Evolutionary conservation across 805 yeast species (phyloP).

Genomic region (Cyberlindnera samutprakarnensis): DNA sequence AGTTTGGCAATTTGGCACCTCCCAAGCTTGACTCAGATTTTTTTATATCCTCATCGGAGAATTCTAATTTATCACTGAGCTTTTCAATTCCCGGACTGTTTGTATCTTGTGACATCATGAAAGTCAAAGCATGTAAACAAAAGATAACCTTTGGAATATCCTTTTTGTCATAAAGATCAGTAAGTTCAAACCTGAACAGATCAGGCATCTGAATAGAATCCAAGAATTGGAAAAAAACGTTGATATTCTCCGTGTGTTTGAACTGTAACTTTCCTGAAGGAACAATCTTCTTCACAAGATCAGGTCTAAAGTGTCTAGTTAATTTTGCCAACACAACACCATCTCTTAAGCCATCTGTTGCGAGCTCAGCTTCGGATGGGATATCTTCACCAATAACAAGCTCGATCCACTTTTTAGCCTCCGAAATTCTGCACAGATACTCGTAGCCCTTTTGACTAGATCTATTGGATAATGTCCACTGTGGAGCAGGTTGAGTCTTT

Average conservation of each 20-base stretch:
- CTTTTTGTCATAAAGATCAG: constrained; percentile 87
- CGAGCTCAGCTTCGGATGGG: constrained; percentile 47
- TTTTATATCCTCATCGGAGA: constrained; percentile 61
- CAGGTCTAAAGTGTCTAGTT: constrained; percentile 65
- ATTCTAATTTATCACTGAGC: constrained; percentile 53
- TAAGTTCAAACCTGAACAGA: constrained; percentile 81
- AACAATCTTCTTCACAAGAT: constrained; percentile 43
- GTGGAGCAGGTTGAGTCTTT: constrained; percentile 6
- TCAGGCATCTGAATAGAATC: constrained; percentile 74
- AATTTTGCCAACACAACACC: constrained; percentile 83
- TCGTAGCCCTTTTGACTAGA: constrained; percentile 49
- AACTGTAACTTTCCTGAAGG: constrained; percentile 66
- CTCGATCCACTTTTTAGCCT: constrained; percentile 80
- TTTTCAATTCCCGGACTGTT: constrained; percentile 54
- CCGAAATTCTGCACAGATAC: constrained; percentile 71
- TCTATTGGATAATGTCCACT: constrained; percentile 12
- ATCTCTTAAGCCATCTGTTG: constrained; percentile 59
- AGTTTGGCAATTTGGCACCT: constrained; percentile 72
- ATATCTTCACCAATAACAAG: constrained; percentile 48
- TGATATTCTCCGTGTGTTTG: constrained; percentile 89
- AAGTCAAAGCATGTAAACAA: constrained; percentile 84
- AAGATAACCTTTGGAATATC: constrained; percentile 91
- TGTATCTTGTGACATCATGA: constrained; percentile 49
- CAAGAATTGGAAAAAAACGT: constrained; percentile 66
- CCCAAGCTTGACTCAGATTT: constrained; percentile 58